Evolutionary conservation across 768 basidiomycete species (phyloP).

Genomic region (Termitomyces heimii): DNA sequence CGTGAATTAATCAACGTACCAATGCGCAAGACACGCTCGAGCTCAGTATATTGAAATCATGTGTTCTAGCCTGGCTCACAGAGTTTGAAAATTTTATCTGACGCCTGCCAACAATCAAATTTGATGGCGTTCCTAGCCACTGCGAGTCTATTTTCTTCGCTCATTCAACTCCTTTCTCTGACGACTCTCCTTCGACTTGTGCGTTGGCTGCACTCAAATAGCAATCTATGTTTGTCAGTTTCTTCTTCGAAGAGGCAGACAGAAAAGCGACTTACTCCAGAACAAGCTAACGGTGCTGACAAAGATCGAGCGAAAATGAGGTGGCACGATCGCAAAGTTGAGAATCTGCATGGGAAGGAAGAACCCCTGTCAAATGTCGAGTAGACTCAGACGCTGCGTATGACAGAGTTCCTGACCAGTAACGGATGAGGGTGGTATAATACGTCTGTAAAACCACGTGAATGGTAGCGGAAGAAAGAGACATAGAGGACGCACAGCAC

Average conservation of each 20-base stretch:
- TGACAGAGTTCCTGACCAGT: slow-evolving; percentile 45
- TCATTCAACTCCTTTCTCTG: background rate
- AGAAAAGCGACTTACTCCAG: slow-evolving; percentile 69
- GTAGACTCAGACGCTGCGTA: too few species aligned
- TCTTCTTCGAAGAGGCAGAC: background rate
- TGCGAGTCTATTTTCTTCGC: background rate
- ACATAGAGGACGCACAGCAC: slow-evolving; percentile 29
- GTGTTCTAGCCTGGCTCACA: too few species aligned
- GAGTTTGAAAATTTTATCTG: too few species aligned
- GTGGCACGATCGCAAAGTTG: slow-evolving; percentile 76
- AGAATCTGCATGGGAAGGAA: slow-evolving; percentile 73
- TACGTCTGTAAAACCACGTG: slow-evolving; percentile 42
- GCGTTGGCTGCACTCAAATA: slow-evolving; percentile 59
- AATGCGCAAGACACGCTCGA: too few species aligned
- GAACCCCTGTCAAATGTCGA: slow-evolving; percentile 38
- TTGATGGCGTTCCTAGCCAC: too few species aligned
- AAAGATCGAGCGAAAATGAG: slow-evolving; percentile 68
- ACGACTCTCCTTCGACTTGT: slow-evolving; percentile 6
- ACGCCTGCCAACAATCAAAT: too few species aligned
- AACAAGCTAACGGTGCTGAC: slow-evolving; percentile 75
- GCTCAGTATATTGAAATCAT: too few species aligned
- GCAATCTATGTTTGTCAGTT: slow-evolving; percentile 34
- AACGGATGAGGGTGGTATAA: slow-evolving; percentile 65
- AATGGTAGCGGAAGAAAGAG: background rate
- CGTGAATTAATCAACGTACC: too few species aligned